phyloP scores from a whole-genome alignment of 2,329 filamentous ascomycete species.

The Microdochium bolleyi region DNA sequence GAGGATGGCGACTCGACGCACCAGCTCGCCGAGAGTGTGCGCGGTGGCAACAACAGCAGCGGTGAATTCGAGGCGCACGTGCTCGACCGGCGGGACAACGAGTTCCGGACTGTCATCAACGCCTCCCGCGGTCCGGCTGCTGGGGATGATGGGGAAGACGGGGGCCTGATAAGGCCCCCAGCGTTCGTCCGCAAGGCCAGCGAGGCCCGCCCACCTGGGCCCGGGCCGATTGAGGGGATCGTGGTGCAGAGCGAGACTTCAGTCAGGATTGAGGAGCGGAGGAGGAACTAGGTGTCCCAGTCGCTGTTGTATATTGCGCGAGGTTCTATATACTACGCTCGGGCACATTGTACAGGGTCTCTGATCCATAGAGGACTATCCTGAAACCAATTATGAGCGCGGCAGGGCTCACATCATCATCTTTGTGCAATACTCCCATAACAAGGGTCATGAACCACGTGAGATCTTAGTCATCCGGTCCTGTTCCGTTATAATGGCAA shows the following conservation, averaged over 20 bases:
- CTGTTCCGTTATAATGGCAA: no score
- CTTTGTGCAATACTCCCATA: no score
- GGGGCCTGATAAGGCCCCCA: not conserved
- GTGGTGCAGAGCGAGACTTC: not conserved
- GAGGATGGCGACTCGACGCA: not conserved
- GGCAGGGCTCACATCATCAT: no score
- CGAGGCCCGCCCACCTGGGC: not conserved
- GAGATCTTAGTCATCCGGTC: no score
- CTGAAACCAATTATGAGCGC: no score
- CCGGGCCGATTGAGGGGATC: not conserved
- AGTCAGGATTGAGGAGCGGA: not conserved
- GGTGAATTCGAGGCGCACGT: not conserved
- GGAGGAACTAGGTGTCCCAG: not conserved
- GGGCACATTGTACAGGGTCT: no score
- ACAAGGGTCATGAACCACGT: no score
- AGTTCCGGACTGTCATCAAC: not conserved
- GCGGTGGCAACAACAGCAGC: not conserved
- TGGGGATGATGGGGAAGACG: not conserved
- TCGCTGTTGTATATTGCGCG: no score
- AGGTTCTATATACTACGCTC: no score
- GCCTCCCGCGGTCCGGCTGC: not conserved
- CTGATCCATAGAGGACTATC: no score
- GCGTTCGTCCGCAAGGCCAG: not conserved
- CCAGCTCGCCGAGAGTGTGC: not conserved
- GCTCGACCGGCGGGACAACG: not conserved